These are phyloP conservation scores for Fusarium transvaalense DNA, from an alignment of 2,329 filamentous ascomycete species.

Conservation along the genomic window DNA sequence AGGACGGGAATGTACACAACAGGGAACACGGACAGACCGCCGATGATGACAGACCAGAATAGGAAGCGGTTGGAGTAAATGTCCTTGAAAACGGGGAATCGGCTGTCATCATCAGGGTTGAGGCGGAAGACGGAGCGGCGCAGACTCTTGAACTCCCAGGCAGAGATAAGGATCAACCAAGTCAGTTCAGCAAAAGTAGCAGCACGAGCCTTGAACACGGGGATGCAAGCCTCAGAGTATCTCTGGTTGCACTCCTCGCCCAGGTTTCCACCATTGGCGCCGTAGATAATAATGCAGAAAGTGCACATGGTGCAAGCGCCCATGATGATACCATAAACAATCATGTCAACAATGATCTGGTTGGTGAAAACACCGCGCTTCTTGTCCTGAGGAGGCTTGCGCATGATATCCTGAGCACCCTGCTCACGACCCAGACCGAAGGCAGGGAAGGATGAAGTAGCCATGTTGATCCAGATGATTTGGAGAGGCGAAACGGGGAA, in stretches of 20 bases:
- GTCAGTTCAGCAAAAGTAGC: conserved; percentile 80
- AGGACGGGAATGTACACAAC: conserved; percentile 80
- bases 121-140: conserved; percentile 79
- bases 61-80: conserved; percentile 78
- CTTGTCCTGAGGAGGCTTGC: conserved; percentile 80
- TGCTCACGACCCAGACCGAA: conserved; percentile 88
- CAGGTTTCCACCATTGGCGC: conserved; percentile 66
- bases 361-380: conserved; percentile 78
- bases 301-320: conserved; percentile 74
- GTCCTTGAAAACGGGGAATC: conserved; percentile 69
- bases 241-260: conserved; percentile 72
- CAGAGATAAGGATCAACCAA: conserved; percentile 79
- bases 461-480: conserved; percentile 95
- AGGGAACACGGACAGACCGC: conserved; percentile 72
- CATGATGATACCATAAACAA: conserved; percentile 84
- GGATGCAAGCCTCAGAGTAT: conserved; percentile 67
- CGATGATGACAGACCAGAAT: conserved; percentile 74
- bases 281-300: conserved; percentile 74
- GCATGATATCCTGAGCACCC: conserved; percentile 81
- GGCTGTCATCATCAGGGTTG: conserved; percentile 64
- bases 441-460: conserved; percentile 87
- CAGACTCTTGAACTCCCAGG: conserved; percentile 83
- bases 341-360: conserved; percentile 82
- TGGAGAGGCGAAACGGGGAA: conserved; percentile 89
- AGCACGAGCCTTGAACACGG: conserved; percentile 77